Evolutionary conservation across 73 alveolate genomes (phyloP).

Genomic region (Paramecium sonneborni): DNA sequence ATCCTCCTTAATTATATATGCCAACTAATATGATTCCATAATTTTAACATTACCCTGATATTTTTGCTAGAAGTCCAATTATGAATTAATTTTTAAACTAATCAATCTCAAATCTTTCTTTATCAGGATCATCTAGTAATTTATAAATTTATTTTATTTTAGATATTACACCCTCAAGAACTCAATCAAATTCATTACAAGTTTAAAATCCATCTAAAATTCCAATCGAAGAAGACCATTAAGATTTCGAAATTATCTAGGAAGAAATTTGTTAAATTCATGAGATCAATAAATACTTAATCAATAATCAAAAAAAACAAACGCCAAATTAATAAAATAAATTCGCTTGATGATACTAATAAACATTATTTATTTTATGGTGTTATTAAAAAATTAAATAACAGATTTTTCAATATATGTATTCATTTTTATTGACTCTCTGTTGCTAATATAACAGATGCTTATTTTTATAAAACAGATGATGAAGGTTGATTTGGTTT

Average conservation of each 20-base stretch:
- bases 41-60: constrained; percentile 20
- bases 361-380: not conserved
- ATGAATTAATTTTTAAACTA: constrained; percentile 6
- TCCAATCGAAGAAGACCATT: not conserved
- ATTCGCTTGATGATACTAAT: not conserved
- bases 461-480: not conserved
- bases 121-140: constrained; percentile 7
- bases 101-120: constrained; percentile 3
- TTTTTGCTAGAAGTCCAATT: constrained; percentile 6
- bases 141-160: not conserved
- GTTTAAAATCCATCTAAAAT: not conserved
- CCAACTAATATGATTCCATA: constrained; percentile 5
- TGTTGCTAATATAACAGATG: not conserved
- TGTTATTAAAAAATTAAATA: not conserved
- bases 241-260: constrained; percentile 27
- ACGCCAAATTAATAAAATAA: not conserved
- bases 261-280: not conserved
- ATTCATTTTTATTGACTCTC: not conserved
- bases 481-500: not conserved
- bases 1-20: not conserved
- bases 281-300: not conserved
- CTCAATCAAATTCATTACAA: constrained; percentile 18
- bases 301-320: not conserved
- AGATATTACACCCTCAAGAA: constrained; percentile 25
- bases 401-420: not conserved